These are phyloP conservation scores for Lactifluus piperatus DNA, from an alignment of 768 basidiomycete genomes.

Conservation along the genomic window DNA sequence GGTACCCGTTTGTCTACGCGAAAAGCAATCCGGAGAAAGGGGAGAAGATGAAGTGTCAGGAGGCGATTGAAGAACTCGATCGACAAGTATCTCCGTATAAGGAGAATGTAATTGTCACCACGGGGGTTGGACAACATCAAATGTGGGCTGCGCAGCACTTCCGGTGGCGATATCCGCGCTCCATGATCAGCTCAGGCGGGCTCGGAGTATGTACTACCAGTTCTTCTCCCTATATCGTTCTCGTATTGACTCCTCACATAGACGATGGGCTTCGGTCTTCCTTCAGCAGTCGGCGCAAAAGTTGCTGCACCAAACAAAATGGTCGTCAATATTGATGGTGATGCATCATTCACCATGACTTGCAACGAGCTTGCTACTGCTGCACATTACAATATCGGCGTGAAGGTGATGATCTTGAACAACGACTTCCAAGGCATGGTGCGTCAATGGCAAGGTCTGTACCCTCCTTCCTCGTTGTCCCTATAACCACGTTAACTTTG, in stretches of 20 bases:
- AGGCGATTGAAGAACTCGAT: constrained; percentile 90
- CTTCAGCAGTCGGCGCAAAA: constrained; percentile 92
- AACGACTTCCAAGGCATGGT: constrained; percentile 99
- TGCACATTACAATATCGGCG: constrained; percentile 83
- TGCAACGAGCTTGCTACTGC: constrained; percentile 98
- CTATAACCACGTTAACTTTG: neutral
- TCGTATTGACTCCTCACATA: constrained; percentile 24
- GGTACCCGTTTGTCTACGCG: constrained; percentile 84
- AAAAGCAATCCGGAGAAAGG: constrained; percentile 45
- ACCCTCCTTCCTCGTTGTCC: neutral
- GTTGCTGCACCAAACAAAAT: constrained; percentile 90
- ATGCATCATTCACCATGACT: constrained; percentile 98
- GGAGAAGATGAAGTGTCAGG: constrained; percentile 86
- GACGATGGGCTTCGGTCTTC: constrained; percentile 99
- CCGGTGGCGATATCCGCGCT: constrained; percentile 80
- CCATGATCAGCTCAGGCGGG: constrained; percentile 91
- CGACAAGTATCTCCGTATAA: constrained; percentile 69
- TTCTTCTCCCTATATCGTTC: neutral
- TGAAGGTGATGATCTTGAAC: constrained; percentile 89
- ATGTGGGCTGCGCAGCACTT: constrained; percentile 99
- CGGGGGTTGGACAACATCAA: constrained; percentile 98
- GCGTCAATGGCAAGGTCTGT: constrained; percentile 92
- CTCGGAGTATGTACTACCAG: constrained; percentile 59
- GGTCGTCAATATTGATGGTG: constrained; percentile 94
- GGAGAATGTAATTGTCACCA: constrained; percentile 80